A percentile compares a stretch with the other conserved stretches of the same genome.
Evolutionary conservation across 176 grass and related monocot species (phyloP).

Genomic region (Phoenix dactylifera): DNA sequence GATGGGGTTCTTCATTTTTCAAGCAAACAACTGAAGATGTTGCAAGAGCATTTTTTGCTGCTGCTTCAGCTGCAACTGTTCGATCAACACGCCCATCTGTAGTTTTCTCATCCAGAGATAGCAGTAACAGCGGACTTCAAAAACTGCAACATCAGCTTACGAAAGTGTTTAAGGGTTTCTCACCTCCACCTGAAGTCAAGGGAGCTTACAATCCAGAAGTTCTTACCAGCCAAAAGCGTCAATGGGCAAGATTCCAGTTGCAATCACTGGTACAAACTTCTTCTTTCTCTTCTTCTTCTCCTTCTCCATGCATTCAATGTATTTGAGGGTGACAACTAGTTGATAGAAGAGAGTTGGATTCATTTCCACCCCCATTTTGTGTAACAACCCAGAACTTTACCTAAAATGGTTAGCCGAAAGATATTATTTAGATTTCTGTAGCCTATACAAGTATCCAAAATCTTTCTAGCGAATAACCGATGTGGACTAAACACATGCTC

Average conservation of each 20-base stretch:
- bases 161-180: conserved; percentile 70
- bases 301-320: too few relatives aligned
- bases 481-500: too few relatives aligned
- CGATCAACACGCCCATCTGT: conserved; percentile 49
- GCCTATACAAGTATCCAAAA: too few relatives aligned
- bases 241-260: conserved; percentile 89
- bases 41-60: conserved; percentile 46
- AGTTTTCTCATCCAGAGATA: conserved; percentile 51
- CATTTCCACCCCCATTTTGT: too few relatives aligned
- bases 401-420: too few relatives aligned
- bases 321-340: too few relatives aligned
- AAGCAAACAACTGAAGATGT: conserved; percentile 77
- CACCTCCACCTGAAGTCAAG: conserved; percentile 54
- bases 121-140: conserved; percentile 46
- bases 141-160: conserved; percentile 76
- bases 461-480: too few relatives aligned
- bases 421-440: too few relatives aligned
- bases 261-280: conserved; percentile 56
- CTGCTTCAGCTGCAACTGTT: conserved; percentile 56
- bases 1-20: conserved; percentile 29
- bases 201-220: conserved; percentile 88
- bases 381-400: too few relatives aligned
- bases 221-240: conserved; percentile 81
- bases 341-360: too few relatives aligned
- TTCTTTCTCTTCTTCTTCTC: not conserved